Conservation (phyloP, 2,329 filamentous ascomycete species). For the Aulographum hederae region DNA sequence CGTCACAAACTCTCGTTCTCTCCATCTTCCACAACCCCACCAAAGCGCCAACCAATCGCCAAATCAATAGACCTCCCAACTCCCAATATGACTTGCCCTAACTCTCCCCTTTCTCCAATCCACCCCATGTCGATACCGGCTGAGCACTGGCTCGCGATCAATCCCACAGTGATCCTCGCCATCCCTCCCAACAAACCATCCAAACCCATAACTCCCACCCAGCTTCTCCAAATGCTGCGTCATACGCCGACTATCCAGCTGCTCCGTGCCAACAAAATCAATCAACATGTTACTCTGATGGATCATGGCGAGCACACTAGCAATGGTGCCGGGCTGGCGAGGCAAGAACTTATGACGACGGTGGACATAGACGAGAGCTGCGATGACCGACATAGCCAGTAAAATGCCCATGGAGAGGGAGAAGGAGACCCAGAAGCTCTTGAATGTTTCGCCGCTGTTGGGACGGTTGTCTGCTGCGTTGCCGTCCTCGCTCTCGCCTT, state of each 20-base stretch:
- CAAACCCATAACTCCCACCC: conserved; percentile 55
- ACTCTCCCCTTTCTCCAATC: conserved; percentile 17
- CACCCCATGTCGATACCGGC: conserved; percentile 44
- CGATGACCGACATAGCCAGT: conserved; percentile 42
- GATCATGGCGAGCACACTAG: conserved; percentile 57
- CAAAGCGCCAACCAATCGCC: too few relatives aligned
- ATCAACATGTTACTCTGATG: conserved; percentile 68
- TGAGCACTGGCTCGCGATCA: conserved; percentile 54
- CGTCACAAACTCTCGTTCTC: too few relatives aligned
- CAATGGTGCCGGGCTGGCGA: conserved; percentile 62
- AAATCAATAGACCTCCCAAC: conserved; percentile 13
- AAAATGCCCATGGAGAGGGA: conserved; percentile 43
- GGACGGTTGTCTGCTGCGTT: conserved; percentile 10
- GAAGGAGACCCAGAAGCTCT: conserved; percentile 50
- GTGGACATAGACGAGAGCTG: conserved; percentile 39
- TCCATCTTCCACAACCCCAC: too few relatives aligned
- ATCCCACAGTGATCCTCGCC: conserved; percentile 58
- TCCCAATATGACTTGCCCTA: conserved; percentile 13
- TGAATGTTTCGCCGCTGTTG: conserved; percentile 24
- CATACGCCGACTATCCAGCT: conserved; percentile 43
- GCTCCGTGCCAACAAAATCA: conserved; percentile 53
- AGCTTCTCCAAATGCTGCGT: conserved; percentile 36
- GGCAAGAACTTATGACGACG: conserved; percentile 56
- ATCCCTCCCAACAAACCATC: conserved; percentile 60
- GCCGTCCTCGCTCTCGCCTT: conserved; percentile 2